Base-by-base conservation (phyloP, 495 filamentous ascomycete species). In the Parachaetomium inaequale region DNA sequence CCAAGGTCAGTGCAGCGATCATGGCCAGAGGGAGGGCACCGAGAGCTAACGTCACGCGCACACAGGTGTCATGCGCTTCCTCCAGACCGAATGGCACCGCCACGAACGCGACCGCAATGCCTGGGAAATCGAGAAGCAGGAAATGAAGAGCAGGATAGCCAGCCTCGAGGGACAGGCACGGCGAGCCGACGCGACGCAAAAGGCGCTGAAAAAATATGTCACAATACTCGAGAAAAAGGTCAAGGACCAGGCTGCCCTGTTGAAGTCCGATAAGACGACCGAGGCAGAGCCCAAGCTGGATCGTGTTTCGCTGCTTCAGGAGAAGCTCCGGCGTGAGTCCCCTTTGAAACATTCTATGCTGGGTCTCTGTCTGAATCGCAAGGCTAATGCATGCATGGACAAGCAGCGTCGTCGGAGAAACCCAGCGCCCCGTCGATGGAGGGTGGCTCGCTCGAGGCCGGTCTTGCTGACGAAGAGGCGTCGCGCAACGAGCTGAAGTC, bases 131-230 rank as follows among this genome's bases (percentile, higher is more conserved):
- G 94, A 98, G 77, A 87, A 91, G 70, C 94, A 95, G 62, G 94
- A 98, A 80, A 98, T 98, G 94, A 98, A 96, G 77, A 92, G 90
- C 64, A 87, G 93, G 73, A 97, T 98, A 76, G 94, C 93, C n/a
- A 87, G 88, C 69, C 81, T 97, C 63, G 94, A 98, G 72, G 94
- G 94, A 58, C 91, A 95, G 55, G 82, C 88, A 23, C 82, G 93
- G 52, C 90, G 90, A 54, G 86, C 88, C 52, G 95, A 95, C 75
- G 87, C 88, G 60, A 78, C 92, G 61, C 91, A 96, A 58, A 93
- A 93, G 74, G 89, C 89, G 15, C 77, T 96, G 50, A 88, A 88
- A 63, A 92, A 91, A 75, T 93, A 96, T 72, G 88, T 98, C 58
- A 81, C 87, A 46, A 89, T 98, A 76, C 83, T 98, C 66, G 94